Conservation (phyloP, 2,329 filamentous ascomycete genomes). For the Pseudopithomyces maydicus region DNA sequence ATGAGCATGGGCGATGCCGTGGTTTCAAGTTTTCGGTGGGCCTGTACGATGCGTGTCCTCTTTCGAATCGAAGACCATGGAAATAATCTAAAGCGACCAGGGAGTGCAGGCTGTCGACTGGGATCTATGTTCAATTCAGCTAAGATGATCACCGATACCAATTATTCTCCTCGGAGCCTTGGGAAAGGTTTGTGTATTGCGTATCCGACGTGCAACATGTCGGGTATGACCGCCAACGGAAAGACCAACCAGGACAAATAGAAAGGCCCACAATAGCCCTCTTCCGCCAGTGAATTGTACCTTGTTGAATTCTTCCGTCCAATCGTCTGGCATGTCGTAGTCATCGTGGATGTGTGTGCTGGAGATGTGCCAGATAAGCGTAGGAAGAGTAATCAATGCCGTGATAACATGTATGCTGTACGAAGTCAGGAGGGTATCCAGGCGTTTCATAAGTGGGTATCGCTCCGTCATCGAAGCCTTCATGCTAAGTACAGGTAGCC, state of each 20-base stretch:
- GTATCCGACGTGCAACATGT: not conserved
- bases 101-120: constrained; percentile 10
- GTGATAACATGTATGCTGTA: constrained; percentile 15
- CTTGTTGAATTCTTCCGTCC: constrained; percentile 11
- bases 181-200: no score
- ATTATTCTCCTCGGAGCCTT: no score
- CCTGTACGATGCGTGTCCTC: not conserved
- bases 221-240: not conserved
- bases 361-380: constrained; percentile 28
- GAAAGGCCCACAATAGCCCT: constrained; percentile 13
- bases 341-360: constrained; percentile 18
- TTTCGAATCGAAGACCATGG: constrained; percentile 8
- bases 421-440: constrained; percentile 11
- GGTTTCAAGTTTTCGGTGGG: not conserved
- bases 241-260: constrained; percentile 12
- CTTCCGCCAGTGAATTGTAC: constrained; percentile 12
- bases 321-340: constrained; percentile 23
- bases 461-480: not conserved
- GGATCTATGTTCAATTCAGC: not conserved
- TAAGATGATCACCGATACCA: no score
- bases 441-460: not conserved
- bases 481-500: not conserved
- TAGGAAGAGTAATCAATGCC: constrained; percentile 20
- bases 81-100: constrained; percentile 20
- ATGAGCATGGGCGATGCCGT: not conserved